Base-by-base conservation (phyloP, 768 basidiomycete genomes). In the Tylopilus rubrobrunneus region DNA sequence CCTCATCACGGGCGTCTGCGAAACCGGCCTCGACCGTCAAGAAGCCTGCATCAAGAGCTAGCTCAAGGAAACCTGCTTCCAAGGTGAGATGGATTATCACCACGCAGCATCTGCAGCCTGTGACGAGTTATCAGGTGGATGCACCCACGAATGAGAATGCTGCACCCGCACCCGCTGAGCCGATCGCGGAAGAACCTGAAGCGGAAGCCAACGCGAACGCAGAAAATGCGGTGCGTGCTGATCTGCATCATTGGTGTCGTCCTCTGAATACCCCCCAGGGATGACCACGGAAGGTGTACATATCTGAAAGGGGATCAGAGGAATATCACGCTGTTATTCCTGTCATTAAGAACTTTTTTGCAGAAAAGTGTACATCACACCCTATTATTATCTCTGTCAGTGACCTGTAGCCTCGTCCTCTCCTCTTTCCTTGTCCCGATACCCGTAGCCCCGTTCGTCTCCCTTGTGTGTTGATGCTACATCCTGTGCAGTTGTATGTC, bases 11-110 rank as follows among this genome's bases (percentile, higher is more conserved):
- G 34, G 65, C 71, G 19, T 65, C 75, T 8, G 67, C 62, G 1
- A 79, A 79, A 61, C 76, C 79, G 1, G 67, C 73, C 1, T 81
- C 79, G 7, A 73, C 73, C 17, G 71, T 61, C 21, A 78, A 69
- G 48, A 84, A 84, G 65, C 82, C 84, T 8, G 72, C 79, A 19
- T 84, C 83, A 47, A 72, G 80, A 59, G 83, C 82, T 28, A 71
- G 74, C 29, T 84, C 82, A 14, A 81, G 77, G 76, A 85, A 84
- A 67, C 83, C 84, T 52, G 73, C 71, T n/a, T 84, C 83, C 45
- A 85, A 83, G 81, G 84, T 74, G 23, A 63, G 62, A 55, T 49
- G 11, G 4, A 6, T 37, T 39, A 46, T 49, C 55, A 39, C 39
- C 43, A 9, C 46, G 33, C 21, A 43, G 8, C 45, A 3, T 12